Conservation (phyloP, 768 basidiomycete species). For the Xerocomellus intermedius region DNA sequence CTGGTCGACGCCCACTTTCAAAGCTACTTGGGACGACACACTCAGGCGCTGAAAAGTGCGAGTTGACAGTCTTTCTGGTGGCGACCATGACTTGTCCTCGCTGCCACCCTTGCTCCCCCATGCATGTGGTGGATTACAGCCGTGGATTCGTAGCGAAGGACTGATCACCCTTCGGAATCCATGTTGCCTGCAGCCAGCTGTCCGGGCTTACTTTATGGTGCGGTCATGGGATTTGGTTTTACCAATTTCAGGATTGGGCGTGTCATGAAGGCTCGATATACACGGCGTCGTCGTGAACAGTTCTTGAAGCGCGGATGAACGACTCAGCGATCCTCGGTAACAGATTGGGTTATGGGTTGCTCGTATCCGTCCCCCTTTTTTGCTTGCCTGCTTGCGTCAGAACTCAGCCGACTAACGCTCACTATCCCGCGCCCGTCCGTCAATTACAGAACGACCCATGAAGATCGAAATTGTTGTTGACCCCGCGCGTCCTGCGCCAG, state of each 20-base stretch:
- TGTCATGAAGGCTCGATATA: slow-evolving; percentile 26
- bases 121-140: slow-evolving; percentile 26
- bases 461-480: slow-evolving; percentile 97
- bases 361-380: slow-evolving; percentile 47
- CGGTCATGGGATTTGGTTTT: slow-evolving; percentile 33
- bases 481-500: slow-evolving; percentile 64
- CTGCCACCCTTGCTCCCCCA: slow-evolving; percentile 14
- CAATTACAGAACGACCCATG: slow-evolving; percentile 87
- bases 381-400: slow-evolving; percentile 36
- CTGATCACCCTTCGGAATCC: slow-evolving; percentile 30
- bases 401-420: slow-evolving; percentile 35
- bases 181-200: slow-evolving; percentile 26
- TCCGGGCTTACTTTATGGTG: slow-evolving; percentile 27
- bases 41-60: slow-evolving; percentile 30
- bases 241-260: slow-evolving; percentile 35
- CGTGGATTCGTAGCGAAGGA: slow-evolving; percentile 23
- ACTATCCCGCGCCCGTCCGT: slow-evolving; percentile 35
- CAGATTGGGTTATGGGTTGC: slow-evolving; percentile 26
- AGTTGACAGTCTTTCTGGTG: slow-evolving; percentile 30
- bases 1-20: slow-evolving; percentile 22
- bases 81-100: slow-evolving; percentile 32
- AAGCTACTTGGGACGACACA: slow-evolving; percentile 25
- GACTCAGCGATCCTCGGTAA: slow-evolving; percentile 25
- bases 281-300: slow-evolving; percentile 21
- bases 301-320: slow-evolving; percentile 25